These are phyloP conservation scores for Pelargonium australe DNA, from an alignment of 441 rosid species.

Conservation along the genomic window DNA sequence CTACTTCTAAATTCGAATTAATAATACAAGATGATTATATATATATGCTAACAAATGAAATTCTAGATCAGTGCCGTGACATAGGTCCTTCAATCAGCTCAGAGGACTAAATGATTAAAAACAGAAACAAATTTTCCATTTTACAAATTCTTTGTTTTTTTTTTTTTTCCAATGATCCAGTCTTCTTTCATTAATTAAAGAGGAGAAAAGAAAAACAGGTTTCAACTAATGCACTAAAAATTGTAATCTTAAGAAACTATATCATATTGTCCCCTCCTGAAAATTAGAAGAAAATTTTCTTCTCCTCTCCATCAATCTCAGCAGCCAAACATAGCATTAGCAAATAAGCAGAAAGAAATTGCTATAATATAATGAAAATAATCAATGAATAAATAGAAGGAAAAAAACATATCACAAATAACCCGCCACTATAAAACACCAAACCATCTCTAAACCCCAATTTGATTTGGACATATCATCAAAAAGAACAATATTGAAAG, in stretches of 20 bases:
- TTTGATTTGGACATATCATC: slow-evolving; percentile 6
- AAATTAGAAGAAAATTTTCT: background rate
- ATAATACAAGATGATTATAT: background rate
- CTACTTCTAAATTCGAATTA: background rate
- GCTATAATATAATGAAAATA: too few species aligned
- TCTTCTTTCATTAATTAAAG: background rate
- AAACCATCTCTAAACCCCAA: background rate
- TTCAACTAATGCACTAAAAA: background rate
- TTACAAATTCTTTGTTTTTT: too few species aligned
- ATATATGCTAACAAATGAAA: background rate
- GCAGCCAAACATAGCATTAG: background rate
- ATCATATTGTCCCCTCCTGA: background rate
- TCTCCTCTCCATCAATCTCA: background rate
- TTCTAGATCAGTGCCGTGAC: background rate
- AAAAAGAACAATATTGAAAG: slow-evolving; percentile 13
- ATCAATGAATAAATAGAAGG: background rate
- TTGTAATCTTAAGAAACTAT: background rate
- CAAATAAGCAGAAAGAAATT: background rate
- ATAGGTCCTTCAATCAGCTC: background rate
- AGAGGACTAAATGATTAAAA: too few species aligned
- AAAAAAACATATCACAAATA: background rate
- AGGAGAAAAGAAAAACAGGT: background rate
- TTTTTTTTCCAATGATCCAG: background rate
- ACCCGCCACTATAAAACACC: background rate
- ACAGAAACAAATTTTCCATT: too few species aligned